phyloP scores from a whole-genome alignment of 1,284 basidiomycete species.

The Tranzscheliella williamsii region DNA sequence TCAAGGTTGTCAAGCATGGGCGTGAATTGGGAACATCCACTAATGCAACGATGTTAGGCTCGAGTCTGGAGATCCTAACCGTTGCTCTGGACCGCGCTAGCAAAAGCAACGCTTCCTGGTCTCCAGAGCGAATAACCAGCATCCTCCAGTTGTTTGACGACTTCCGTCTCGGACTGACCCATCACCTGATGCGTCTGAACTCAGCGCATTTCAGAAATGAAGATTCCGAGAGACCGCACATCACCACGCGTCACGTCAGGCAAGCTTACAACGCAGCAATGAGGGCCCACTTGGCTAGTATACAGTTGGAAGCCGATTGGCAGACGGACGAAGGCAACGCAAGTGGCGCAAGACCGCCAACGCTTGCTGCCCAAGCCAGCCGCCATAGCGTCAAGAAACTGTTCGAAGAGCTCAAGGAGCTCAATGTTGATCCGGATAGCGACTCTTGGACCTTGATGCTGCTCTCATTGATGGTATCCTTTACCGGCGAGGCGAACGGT shows the following conservation, averaged over 20 bases:
- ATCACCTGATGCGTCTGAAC: slow-evolving; percentile 9
- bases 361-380: not conserved
- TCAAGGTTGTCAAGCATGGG: not conserved
- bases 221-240: too few species aligned
- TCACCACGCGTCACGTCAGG: slow-evolving; percentile 3
- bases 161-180: slow-evolving; percentile 25
- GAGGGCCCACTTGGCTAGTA: slow-evolving; percentile 1
- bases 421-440: slow-evolving; percentile 15
- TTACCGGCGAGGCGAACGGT: too few species aligned
- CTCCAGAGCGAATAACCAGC: slow-evolving; percentile 2
- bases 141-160: slow-evolving; percentile 29
- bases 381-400: slow-evolving; percentile 5
- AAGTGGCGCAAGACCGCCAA: not conserved
- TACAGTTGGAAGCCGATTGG: not conserved
- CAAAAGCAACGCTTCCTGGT: not conserved
- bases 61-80: slow-evolving; percentile 24
- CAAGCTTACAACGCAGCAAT: slow-evolving; percentile 33
- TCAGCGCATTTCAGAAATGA: too few species aligned
- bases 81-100: slow-evolving; percentile 30
- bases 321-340: not conserved
- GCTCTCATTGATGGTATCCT: too few species aligned
- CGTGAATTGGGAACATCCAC: not conserved
- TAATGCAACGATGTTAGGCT: not conserved
- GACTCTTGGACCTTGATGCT: slow-evolving; percentile 22
- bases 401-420: slow-evolving; percentile 15